Conservation (phyloP, 2,329 filamentous ascomycete species). For the Xylaria sp. region DNA sequence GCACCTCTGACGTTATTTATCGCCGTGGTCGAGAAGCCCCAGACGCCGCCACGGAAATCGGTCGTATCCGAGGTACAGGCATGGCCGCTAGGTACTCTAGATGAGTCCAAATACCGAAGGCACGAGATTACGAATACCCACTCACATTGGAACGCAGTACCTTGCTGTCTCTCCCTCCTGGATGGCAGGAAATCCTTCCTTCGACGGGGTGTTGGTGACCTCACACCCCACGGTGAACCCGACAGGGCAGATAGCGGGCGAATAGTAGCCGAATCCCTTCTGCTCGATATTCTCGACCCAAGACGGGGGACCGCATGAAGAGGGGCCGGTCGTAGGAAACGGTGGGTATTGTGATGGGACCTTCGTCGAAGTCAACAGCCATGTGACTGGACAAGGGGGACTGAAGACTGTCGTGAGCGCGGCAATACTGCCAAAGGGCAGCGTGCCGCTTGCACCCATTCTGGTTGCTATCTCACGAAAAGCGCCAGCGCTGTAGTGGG, state of each 20-base stretch:
- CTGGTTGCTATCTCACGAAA: constrained; percentile 11
- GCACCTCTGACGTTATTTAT: constrained; percentile 6
- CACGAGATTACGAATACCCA: background rate
- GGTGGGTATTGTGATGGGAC: constrained; percentile 43
- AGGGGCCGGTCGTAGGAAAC: constrained; percentile 38
- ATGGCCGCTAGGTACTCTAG: constrained; percentile 34
- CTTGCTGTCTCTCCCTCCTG: constrained; percentile 36
- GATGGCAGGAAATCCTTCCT: constrained; percentile 38
- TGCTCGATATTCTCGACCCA: constrained; percentile 41
- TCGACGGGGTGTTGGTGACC: constrained; percentile 30
- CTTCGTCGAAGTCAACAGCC: constrained; percentile 44
- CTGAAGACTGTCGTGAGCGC: constrained; percentile 46
- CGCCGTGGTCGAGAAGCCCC: constrained; percentile 34
- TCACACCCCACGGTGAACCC: constrained; percentile 42
- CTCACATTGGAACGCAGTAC: constrained; percentile 38
- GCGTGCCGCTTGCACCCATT: constrained; percentile 14
- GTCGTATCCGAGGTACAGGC: constrained; percentile 45
- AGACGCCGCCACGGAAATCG: constrained; percentile 44
- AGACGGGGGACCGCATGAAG: constrained; percentile 40
- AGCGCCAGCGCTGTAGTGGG: background rate
- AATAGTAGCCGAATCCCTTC: constrained; percentile 44
- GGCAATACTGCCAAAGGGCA: constrained; percentile 30
- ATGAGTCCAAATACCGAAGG: constrained; percentile 1
- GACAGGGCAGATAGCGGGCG: constrained; percentile 44
- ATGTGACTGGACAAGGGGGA: constrained; percentile 43